These are phyloP conservation scores for Xylaria sp. DNA, from an alignment of 2,329 filamentous ascomycete genomes.

Conservation along the genomic window DNA sequence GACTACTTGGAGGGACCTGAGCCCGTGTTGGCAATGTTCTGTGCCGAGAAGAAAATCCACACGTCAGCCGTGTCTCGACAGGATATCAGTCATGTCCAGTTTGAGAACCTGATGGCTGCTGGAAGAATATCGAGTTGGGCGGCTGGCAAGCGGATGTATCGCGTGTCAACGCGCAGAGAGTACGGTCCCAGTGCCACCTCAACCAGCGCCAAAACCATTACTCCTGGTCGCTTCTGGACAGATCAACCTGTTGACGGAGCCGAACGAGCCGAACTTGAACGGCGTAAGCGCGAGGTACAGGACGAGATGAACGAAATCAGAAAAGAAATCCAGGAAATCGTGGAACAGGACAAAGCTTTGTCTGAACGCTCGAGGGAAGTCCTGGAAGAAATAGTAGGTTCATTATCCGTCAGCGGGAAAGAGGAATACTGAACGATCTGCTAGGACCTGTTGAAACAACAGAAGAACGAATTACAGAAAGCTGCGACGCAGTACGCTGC, in stretches of 20 bases:
- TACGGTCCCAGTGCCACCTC: slow-evolving; percentile 72
- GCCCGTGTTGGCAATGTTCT: slow-evolving; percentile 82
- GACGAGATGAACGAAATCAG: slow-evolving; percentile 34
- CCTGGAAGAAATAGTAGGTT: slow-evolving; percentile 41
- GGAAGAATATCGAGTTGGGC: slow-evolving; percentile 63
- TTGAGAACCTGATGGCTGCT: slow-evolving; percentile 55
- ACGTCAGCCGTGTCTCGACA: slow-evolving; percentile 58
- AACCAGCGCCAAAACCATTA: slow-evolving; percentile 59
- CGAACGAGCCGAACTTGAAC: slow-evolving; percentile 57
- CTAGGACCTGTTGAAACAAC: slow-evolving; percentile 47
- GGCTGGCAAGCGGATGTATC: slow-evolving; percentile 59
- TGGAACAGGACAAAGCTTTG: slow-evolving; percentile 36
- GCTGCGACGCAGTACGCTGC: slow-evolving; percentile 59
- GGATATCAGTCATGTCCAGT: slow-evolving; percentile 63
- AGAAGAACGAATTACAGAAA: slow-evolving; percentile 64
- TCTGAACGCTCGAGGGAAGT: slow-evolving; percentile 39
- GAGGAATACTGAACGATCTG: slow-evolving; percentile 6
- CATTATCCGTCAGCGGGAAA: background rate
- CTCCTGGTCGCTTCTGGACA: slow-evolving; percentile 64
- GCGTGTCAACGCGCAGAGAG: slow-evolving; percentile 66
- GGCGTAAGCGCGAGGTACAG: slow-evolving; percentile 42
- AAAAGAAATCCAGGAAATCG: slow-evolving; percentile 32
- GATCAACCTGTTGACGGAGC: slow-evolving; percentile 67
- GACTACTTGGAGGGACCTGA: slow-evolving; percentile 77
- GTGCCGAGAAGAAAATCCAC: slow-evolving; percentile 65